phyloP scores from a whole-genome alignment of 2,329 filamentous ascomycete genomes.

The Sphaerulina populicola region DNA sequence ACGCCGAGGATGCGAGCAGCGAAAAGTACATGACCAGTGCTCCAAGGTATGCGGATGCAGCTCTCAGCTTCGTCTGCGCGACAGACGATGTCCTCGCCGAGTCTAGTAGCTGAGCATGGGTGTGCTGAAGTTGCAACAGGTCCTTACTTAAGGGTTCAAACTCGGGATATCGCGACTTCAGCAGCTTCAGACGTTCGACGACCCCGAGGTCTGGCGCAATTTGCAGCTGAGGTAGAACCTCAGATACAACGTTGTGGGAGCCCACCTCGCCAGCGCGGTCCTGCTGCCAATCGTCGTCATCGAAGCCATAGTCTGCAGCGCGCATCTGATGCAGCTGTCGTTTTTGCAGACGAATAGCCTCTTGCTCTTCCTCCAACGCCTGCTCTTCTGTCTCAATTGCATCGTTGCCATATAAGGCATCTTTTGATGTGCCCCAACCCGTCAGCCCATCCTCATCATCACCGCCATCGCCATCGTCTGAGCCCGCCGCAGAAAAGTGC shows the following conservation, averaged over 20 bases:
- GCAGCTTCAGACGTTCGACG: conserved; percentile 65
- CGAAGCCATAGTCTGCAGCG: conserved; percentile 87
- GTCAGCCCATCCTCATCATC: conserved; percentile 25
- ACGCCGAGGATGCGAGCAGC: conserved; percentile 71
- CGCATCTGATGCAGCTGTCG: conserved; percentile 85
- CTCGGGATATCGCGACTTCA: conserved; percentile 80
- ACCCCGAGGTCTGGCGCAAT: conserved; percentile 70
- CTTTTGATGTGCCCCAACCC: conserved; percentile 24
- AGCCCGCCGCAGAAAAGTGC: background rate
- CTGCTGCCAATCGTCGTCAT: conserved; percentile 75
- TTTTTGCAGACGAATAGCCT: conserved; percentile 78
- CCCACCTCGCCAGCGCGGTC: conserved; percentile 38
- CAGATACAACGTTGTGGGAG: conserved; percentile 57
- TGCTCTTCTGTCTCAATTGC: conserved; percentile 60
- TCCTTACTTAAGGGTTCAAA: conserved; percentile 80
- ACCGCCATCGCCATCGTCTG: conserved; percentile 23
- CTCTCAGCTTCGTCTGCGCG: conserved; percentile 59
- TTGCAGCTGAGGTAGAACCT: conserved; percentile 75
- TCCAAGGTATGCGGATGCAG: conserved; percentile 77
- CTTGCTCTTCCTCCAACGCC: conserved; percentile 83
- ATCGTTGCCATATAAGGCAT: conserved; percentile 88
- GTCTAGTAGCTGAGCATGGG: conserved; percentile 16
- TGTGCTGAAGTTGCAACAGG: conserved; percentile 58
- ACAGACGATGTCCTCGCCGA: conserved; percentile 12
- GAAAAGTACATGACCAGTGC: conserved; percentile 90